Percentiles rank a stretch among this genome's conserved stretches.
Conservation (phyloP, 2,329 filamentous ascomycete species). For the Ilyonectria robusta region DNA sequence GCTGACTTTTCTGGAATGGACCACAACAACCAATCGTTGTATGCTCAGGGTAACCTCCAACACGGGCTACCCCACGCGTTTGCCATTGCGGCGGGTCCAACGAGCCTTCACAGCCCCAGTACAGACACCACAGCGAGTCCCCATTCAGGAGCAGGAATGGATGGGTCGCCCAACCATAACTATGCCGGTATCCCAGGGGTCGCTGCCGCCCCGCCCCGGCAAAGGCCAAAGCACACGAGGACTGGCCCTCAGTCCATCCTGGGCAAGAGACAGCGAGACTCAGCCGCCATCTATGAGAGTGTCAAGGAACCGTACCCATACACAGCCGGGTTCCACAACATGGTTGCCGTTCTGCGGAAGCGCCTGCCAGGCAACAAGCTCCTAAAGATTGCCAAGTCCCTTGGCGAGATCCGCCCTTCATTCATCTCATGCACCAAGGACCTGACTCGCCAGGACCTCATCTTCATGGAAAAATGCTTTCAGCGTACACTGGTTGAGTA, state of each 20-base stretch:
- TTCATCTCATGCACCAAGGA: conserved; percentile 94
- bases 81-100: conserved; percentile 74
- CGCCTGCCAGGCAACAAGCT: conserved; percentile 85
- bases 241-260: conserved; percentile 63
- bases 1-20: conserved; percentile 69
- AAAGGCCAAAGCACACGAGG: conserved; percentile 62
- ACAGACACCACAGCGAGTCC: conserved; percentile 75
- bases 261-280: conserved; percentile 77
- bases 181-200: conserved; percentile 48
- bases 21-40: conserved; percentile 60
- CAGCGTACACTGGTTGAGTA: conserved; percentile 94
- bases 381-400: conserved; percentile 85
- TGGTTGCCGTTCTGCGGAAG: conserved; percentile 84
- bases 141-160: conserved; percentile 67
- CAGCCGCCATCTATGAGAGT: conserved; percentile 88
- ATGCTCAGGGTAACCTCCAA: conserved; percentile 71
- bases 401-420: conserved; percentile 91
- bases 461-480: conserved; percentile 98
- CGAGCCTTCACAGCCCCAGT: conserved; percentile 74
- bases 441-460: conserved; percentile 88
- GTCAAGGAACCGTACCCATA: conserved; percentile 95
- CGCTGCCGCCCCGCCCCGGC: conserved; percentile 49
- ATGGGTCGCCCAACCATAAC: conserved; percentile 63
- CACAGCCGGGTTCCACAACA: conserved; percentile 88
- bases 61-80: conserved; percentile 76